Evolutionary conservation across 768 basidiomycete species (phyloP), one percentile per base, ranked within the genome.

Genomic region (Hericium rajendrae): DNA sequence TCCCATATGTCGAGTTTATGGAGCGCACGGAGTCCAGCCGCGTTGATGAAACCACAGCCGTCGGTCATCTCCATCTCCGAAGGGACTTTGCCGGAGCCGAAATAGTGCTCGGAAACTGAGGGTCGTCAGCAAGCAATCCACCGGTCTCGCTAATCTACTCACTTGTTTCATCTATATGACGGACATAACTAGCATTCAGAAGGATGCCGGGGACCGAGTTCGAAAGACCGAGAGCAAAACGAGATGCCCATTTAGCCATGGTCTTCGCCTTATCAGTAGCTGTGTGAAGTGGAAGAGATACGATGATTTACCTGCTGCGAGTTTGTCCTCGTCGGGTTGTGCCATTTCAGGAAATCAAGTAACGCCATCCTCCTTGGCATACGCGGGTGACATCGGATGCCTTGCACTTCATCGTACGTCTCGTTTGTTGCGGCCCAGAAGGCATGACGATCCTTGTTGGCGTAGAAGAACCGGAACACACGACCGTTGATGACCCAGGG

Each of bases 11-110:
- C 54, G 16, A 68, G 55, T n/a, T 54, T 54, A 22, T 62, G 54
- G 4, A 71, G 53, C 6, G 16, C 3, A 5, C 59, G 50, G 26
- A 85, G 68, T 0, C 77, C 82, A 0, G 79, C 72, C 11, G 74
- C 75, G 62, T 86, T 90, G 2, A 87, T 82, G 26, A 80, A 72
- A 0, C 88, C 87, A 68, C 86, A 87, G 0, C 88, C 88, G 64
- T 90, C 88, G 0, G 88, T 89, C 72, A 87, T 79, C 6, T 60
- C 63, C 63, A 67, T 66, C 46, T 69, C 67, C 28, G 60, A 65
- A 0, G 68, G 63, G 0, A 55, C 60, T 51, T 72, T 68, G 1
- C 60, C 57, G 11, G 41, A 11, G 28, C 65, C 57, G 12, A 52
- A 40, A 41, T 62, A 68, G 5, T 57, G 56, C 15, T 58, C 50